phyloP scores from a whole-genome alignment of 805 yeast species.

The Candida pini region DNA sequence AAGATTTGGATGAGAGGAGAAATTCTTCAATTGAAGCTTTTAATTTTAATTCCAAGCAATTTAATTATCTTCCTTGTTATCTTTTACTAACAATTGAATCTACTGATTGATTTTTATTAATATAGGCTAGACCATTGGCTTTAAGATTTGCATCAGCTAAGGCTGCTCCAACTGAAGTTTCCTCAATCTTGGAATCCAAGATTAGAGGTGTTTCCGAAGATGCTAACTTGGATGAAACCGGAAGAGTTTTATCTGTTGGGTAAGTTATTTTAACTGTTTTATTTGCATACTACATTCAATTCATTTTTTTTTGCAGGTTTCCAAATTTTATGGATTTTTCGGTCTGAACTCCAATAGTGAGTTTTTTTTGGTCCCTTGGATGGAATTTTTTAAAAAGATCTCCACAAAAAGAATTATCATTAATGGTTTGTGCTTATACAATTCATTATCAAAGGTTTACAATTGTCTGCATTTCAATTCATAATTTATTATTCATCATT shows the following conservation, averaged over 20 bases:
- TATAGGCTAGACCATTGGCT: conserved; percentile 67
- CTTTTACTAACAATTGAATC: conserved; percentile 2
- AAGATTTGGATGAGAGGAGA: too few species aligned
- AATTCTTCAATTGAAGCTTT: too few species aligned
- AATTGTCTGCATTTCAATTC: too few species aligned
- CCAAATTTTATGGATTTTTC: too few species aligned
- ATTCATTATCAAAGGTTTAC: too few species aligned
- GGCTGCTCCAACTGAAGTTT: conserved; percentile 99
- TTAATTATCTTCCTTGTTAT: neutral
- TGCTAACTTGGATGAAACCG: conserved; percentile 97
- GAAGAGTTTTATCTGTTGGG: conserved; percentile 98
- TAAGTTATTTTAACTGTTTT: conserved; percentile 40
- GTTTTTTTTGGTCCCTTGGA: conserved; percentile 1
- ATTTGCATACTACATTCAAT: conserved; percentile 1
- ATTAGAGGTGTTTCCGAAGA: conserved; percentile 98
- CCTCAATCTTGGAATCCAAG: conserved; percentile 97
- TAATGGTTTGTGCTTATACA: too few species aligned
- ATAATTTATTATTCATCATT: neutral
- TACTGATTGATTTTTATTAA: neutral
- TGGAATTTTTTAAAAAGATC: too few species aligned
- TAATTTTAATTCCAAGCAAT: neutral
- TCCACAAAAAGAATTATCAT: too few species aligned
- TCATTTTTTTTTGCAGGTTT: too few species aligned
- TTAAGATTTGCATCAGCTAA: conserved; percentile 92
- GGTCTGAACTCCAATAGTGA: too few species aligned